A percentile compares a stretch with the other conserved stretches of the same genome.
phyloP scores from a whole-genome alignment of 805 yeast species.

The Candida patagonica region DNA sequence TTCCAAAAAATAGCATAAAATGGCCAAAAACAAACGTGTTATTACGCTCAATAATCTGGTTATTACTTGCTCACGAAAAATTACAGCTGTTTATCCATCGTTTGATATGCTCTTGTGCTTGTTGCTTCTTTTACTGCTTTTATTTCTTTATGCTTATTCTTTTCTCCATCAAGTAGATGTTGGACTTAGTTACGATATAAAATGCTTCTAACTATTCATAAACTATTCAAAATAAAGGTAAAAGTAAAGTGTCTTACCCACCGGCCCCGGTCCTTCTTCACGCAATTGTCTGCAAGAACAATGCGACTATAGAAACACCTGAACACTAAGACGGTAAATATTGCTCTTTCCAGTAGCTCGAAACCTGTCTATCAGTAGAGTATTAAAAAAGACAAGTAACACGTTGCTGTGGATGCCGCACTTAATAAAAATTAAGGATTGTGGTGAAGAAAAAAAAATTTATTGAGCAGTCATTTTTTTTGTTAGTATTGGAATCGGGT shows the following conservation, averaged over 20 bases:
- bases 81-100: too few species aligned
- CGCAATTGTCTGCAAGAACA: slow-evolving; percentile 32
- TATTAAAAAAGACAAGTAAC: slow-evolving; percentile 45
- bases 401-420: slow-evolving; percentile 80
- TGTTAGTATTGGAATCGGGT: too few species aligned
- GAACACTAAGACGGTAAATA: slow-evolving; percentile 54
- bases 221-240: too few species aligned
- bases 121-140: too few species aligned
- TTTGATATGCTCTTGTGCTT: too few species aligned
- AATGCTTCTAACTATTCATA: too few species aligned
- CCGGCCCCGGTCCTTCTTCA: slow-evolving; percentile 49
- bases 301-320: slow-evolving; percentile 21
- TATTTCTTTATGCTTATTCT: too few species aligned
- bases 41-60: too few species aligned
- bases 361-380: slow-evolving; percentile 44
- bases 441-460: slow-evolving; percentile 5
- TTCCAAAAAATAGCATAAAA: slow-evolving; percentile 34
- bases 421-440: slow-evolving; percentile 9
- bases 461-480: background rate
- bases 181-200: too few species aligned
- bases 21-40: background rate
- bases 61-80: too few species aligned
- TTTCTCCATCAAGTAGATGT: too few species aligned
- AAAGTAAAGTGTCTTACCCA: slow-evolving; percentile 48
- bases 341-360: slow-evolving; percentile 64